Conservation (phyloP, 2,329 filamentous ascomycete genomes). For the Pyrenochaeta sp. region DNA sequence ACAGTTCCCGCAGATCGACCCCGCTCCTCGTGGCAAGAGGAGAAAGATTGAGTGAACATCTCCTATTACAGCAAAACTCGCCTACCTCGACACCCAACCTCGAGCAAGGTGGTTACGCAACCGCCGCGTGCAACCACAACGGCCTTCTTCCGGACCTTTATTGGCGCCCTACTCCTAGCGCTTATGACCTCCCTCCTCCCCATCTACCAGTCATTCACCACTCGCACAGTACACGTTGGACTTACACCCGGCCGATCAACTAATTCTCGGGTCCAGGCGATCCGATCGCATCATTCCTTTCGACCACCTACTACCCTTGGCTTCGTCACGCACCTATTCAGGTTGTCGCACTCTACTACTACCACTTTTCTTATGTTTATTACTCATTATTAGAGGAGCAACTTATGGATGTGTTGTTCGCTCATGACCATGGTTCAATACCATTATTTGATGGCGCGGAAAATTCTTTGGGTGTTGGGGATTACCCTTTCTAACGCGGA, state of each 20-base stretch:
- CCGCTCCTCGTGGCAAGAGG: constrained; percentile 91
- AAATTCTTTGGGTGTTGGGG: constrained; percentile 31
- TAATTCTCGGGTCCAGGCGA: constrained; percentile 47
- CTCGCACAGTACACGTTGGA: constrained; percentile 8
- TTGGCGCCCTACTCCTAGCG: constrained; percentile 29
- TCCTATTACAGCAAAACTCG: constrained; percentile 22
- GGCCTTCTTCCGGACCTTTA: constrained; percentile 20
- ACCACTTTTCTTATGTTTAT: constrained; percentile 31
- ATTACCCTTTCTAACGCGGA: constrained; percentile 26
- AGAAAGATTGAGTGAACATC: constrained; percentile 69
- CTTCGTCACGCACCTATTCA: constrained; percentile 12
- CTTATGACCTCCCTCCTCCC: constrained; percentile 15
- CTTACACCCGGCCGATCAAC: constrained; percentile 22
- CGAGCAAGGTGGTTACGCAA: constrained; percentile 34
- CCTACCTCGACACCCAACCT: constrained; percentile 20
- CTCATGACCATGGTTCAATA: constrained; percentile 31
- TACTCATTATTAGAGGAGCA: constrained; percentile 32
- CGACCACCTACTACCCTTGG: constrained; percentile 18
- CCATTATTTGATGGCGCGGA: constrained; percentile 32
- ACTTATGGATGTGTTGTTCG: constrained; percentile 30
- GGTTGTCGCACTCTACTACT: constrained; percentile 7
- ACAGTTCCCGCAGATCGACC: constrained; percentile 72
- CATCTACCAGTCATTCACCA: constrained; percentile 10
- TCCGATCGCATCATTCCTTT: constrained; percentile 39
- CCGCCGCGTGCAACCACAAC: constrained; percentile 29